phyloP scores from a whole-genome alignment of 2,329 filamentous ascomycete species.

The Penicillium psychrosexuale region DNA sequence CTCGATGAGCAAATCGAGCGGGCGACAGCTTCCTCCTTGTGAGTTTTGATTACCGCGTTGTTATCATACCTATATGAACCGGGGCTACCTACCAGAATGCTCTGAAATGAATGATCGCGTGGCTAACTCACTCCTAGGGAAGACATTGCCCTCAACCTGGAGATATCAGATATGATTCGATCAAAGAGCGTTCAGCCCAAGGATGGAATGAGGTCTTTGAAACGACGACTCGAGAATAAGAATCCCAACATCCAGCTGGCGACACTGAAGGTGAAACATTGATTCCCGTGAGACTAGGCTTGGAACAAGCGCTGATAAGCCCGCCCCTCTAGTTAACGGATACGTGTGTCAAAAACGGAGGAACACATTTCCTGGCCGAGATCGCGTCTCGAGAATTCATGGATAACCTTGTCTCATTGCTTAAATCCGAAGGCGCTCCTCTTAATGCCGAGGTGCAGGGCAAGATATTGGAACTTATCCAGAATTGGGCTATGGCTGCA shows the following conservation, averaged over 20 bases:
- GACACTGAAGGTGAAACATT: slow-evolving; percentile 70
- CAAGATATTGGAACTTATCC: slow-evolving; percentile 91
- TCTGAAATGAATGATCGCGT: not conserved
- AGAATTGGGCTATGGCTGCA: slow-evolving; percentile 87
- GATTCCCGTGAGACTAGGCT: slow-evolving; percentile 57
- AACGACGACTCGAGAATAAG: slow-evolving; percentile 90
- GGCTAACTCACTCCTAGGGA: slow-evolving; percentile 56
- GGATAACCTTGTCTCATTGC: slow-evolving; percentile 88
- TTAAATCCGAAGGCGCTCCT: slow-evolving; percentile 73
- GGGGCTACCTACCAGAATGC: not conserved
- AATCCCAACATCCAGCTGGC: slow-evolving; percentile 96
- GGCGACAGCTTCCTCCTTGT: slow-evolving; percentile 92
- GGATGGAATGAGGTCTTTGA: slow-evolving; percentile 95
- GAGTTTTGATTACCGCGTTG: slow-evolving; percentile 37
- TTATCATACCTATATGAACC: slow-evolving; percentile 5
- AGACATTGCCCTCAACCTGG: slow-evolving; percentile 94
- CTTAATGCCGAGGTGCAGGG: slow-evolving; percentile 80
- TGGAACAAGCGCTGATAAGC: slow-evolving; percentile 67
- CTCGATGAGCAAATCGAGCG: slow-evolving; percentile 96
- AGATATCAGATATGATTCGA: slow-evolving; percentile 95
- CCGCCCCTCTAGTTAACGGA: slow-evolving; percentile 68
- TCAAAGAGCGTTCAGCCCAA: slow-evolving; percentile 97
- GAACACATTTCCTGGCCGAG: slow-evolving; percentile 88
- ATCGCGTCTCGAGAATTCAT: slow-evolving; percentile 97
- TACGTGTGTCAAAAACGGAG: slow-evolving; percentile 98